These are phyloP conservation scores for Dalbergia oliveri DNA, from an alignment of 306 rosid species.

Conservation along the genomic window DNA sequence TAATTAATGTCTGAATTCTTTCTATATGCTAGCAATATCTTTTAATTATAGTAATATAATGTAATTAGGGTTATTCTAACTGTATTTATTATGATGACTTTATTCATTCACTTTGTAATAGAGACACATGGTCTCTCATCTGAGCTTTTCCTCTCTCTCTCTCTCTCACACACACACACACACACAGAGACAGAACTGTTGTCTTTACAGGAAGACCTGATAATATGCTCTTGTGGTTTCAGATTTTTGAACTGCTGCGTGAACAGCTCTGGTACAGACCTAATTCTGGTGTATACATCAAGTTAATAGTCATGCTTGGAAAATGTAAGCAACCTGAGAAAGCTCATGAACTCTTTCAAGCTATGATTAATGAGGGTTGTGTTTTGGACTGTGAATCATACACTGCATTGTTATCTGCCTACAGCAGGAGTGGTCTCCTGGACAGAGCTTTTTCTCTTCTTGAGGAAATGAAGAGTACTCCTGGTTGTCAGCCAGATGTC, in stretches of 20 bases:
- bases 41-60: too few relatives aligned
- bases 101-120: too few relatives aligned
- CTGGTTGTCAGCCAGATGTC: conserved; percentile 83
- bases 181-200: conserved; percentile 10
- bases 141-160: background rate
- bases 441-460: conserved; percentile 85
- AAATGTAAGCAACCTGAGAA: conserved; percentile 93
- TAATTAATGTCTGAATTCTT: too few relatives aligned
- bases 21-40: too few relatives aligned
- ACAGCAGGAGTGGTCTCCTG: conserved; percentile 83
- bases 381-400: conserved; percentile 70
- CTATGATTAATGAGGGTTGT: conserved; percentile 92
- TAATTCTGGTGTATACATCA: conserved; percentile 72
- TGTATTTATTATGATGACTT: too few relatives aligned
- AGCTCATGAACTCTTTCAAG: conserved; percentile 76
- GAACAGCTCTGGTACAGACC: conserved; percentile 95
- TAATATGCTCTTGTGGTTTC: conserved; percentile 51
- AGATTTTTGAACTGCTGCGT: conserved; percentile 84
- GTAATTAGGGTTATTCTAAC: too few relatives aligned
- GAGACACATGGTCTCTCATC: too few relatives aligned
- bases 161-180: background rate
- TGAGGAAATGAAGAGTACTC: conserved; percentile 77
- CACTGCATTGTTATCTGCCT: conserved; percentile 92
- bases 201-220: conserved; percentile 21
- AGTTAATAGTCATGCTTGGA: conserved; percentile 94